Base-by-base conservation (phyloP, 2,329 filamentous ascomycete species). In the Alternaria tenuissima region DNA sequence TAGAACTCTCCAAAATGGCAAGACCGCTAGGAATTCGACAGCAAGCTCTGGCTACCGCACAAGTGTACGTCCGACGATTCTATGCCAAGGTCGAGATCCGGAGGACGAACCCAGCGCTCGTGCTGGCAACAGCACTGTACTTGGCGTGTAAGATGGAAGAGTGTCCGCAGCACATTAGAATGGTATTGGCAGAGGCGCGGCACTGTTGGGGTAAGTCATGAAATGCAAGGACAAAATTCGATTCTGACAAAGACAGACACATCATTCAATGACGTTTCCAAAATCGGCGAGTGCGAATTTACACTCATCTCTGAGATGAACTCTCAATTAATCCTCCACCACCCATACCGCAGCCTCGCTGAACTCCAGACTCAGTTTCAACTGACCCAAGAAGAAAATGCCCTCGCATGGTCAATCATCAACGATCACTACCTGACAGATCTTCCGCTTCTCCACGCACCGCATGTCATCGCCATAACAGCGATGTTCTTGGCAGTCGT, bases 71-170 rank as follows among this genome's bases (percentile, higher is more conserved):
- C 70, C 94, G 96, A 73, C 89, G 95, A 61, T 98, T 97, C 83
- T 98, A 97, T 79, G 88, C 88, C 46, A 92, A 91, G 70, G 91
- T 97, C 70, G 93, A 97, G 74, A 93, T 98, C 66, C 90, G 94
- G 58, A 89, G 90, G 64, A 97, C 94, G 48, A 99, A 98, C 71
- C 93, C 94, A 4, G 97, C 96, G 75, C 88, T 98, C 36, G 88
- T 98, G 59, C 86, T 97, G 66, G 90, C 93, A n/a, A 98, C 95
- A 1, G 92, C 94, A 5, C 86, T 98, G 62, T 99, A 99, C 78
- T 84, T 99, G 36, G 94, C 95, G 20, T 97, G 93, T 82, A 99
- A 99, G 81, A 97, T 96, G 88, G 95, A 99, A 78, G 95, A 99
- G 79, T 94, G 90, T 52, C 95, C 95, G 3, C 94, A 98, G 78